phyloP scores from a whole-genome alignment of 1,284 basidiomycete species.

The Marasmius sp. region DNA sequence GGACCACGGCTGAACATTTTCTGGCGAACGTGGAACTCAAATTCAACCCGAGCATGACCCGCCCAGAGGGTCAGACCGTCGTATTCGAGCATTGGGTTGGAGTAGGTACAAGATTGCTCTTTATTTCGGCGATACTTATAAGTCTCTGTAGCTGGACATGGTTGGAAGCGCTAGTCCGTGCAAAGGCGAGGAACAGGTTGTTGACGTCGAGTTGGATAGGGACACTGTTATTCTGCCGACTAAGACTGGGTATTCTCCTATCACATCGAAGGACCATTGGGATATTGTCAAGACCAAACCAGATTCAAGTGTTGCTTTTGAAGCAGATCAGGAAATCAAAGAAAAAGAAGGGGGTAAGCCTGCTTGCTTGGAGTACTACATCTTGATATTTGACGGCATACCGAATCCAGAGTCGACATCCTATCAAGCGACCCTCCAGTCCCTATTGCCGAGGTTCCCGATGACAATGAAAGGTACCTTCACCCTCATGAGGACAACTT shows the following conservation, averaged over 20 bases:
- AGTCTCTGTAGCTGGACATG: constrained; percentile 53
- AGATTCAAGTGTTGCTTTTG: not conserved
- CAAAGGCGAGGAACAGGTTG: constrained; percentile 67
- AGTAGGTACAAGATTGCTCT: constrained; percentile 36
- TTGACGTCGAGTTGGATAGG: constrained; percentile 71
- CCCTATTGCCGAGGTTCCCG: constrained; percentile 52
- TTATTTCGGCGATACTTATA: not conserved
- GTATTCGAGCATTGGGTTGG: constrained; percentile 75
- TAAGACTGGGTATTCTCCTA: constrained; percentile 25
- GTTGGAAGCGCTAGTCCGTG: constrained; percentile 45
- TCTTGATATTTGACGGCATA: not conserved
- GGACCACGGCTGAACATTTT: constrained; percentile 60
- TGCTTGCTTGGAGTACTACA: not conserved
- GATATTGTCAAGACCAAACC: constrained; percentile 10
- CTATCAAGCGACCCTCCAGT: constrained; percentile 40
- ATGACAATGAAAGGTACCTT: constrained; percentile 58
- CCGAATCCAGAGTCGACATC: not conserved
- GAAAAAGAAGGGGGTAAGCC: not conserved
- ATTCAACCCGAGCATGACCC: constrained; percentile 32
- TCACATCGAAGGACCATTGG: constrained; percentile 35
- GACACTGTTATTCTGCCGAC: constrained; percentile 51
- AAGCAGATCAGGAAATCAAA: not conserved
- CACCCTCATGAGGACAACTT: not conserved
- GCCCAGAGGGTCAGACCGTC: constrained; percentile 28
- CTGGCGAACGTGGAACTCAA: constrained; percentile 59